These are phyloP conservation scores for Chamaecyparis obtusa DNA, from an alignment of 75 land plant genomes.

Conservation along the genomic window DNA sequence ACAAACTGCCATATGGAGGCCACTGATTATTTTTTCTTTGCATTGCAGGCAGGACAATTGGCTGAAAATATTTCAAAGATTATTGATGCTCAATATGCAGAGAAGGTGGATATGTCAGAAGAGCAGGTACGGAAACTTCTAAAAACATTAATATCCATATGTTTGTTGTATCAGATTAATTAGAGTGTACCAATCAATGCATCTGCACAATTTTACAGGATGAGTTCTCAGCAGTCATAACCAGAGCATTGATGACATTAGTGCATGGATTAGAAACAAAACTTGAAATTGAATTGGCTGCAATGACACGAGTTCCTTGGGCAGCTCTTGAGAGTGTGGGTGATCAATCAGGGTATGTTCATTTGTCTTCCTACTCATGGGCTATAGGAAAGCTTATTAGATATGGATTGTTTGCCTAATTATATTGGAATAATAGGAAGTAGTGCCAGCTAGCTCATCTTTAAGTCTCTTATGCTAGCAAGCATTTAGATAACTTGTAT, in stretches of 20 bases:
- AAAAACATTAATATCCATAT: slow-evolving; percentile 1
- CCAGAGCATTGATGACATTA: slow-evolving; percentile 85
- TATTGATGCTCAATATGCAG: slow-evolving; percentile 84
- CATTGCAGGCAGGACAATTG: slow-evolving; percentile 81
- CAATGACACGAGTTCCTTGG: slow-evolving; percentile 98
- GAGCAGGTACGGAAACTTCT: slow-evolving; percentile 64
- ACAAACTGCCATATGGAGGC: not conserved
- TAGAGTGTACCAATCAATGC: too few species aligned
- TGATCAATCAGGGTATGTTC: slow-evolving; percentile 92
- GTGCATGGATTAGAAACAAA: slow-evolving; percentile 94
- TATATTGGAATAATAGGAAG: not conserved
- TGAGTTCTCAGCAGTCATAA: slow-evolving; percentile 97
- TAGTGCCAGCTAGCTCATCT: not conserved
- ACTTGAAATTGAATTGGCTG: slow-evolving; percentile 92
- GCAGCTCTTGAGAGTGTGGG: slow-evolving; percentile 98
- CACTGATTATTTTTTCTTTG: slow-evolving; percentile 8
- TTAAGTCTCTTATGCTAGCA: not conserved
- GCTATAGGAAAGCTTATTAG: not conserved
- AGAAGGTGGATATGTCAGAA: slow-evolving; percentile 90
- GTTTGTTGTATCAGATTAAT: not conserved
- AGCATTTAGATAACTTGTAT: not conserved
- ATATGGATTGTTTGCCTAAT: not conserved
- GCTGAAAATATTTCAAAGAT: slow-evolving; percentile 93
- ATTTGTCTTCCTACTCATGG: not conserved
- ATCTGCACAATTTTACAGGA: slow-evolving; percentile 52